Evolutionary conservation across 2,329 filamentous ascomycete genomes (phyloP).

Genomic region (Fusarium nodosum): DNA sequence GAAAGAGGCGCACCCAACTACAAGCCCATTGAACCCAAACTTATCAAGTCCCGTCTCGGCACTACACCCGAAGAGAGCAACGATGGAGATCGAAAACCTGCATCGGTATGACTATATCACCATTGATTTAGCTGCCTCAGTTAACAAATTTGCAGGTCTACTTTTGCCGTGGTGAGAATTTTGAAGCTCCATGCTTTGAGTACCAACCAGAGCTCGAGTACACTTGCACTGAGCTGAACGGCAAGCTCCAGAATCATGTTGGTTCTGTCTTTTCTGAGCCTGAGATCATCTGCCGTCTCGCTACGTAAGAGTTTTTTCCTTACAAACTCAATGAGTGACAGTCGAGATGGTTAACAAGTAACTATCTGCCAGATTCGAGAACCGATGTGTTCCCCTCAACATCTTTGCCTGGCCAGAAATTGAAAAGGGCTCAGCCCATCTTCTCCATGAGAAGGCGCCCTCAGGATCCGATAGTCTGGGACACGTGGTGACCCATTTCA

Average conservation of each 20-base stretch:
- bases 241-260: constrained; percentile 41
- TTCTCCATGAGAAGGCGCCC: constrained; percentile 36
- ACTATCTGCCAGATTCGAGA: constrained; percentile 18
- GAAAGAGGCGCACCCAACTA: constrained; percentile 28
- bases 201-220: constrained; percentile 47
- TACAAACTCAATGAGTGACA: background rate
- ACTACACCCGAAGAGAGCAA: constrained; percentile 40
- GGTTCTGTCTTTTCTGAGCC: constrained; percentile 48
- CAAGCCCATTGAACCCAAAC: constrained; percentile 39
- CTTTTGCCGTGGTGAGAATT: constrained; percentile 49
- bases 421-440: constrained; percentile 39
- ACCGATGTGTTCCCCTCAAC: constrained; percentile 34
- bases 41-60: constrained; percentile 43
- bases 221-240: constrained; percentile 41
- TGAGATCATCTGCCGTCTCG: constrained; percentile 45
- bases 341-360: constrained; percentile 16
- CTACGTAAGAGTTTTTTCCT: constrained; percentile 31
- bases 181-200: constrained; percentile 45
- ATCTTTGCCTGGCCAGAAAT: constrained; percentile 49
- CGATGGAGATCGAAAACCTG: constrained; percentile 28
- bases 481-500: constrained; percentile 46
- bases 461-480: constrained; percentile 33
- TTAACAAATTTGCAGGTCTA: constrained; percentile 43
- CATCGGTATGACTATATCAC: constrained; percentile 31
- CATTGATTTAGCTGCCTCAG: background rate